These are phyloP conservation scores for Pythium biforme DNA, from an alignment of 352 stramenopile genomes.

Conservation along the genomic window DNA sequence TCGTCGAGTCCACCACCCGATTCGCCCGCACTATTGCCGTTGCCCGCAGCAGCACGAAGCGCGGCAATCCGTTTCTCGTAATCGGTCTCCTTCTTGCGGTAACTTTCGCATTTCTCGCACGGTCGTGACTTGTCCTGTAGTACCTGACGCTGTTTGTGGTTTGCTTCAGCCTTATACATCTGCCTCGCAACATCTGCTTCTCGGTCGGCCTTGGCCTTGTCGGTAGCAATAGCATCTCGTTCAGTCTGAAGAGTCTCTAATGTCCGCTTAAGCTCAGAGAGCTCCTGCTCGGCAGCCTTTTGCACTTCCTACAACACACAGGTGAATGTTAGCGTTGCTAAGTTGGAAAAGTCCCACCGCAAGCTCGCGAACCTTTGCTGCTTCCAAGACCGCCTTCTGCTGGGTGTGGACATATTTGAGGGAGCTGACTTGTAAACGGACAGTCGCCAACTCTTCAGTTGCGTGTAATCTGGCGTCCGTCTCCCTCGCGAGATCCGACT, in stretches of 20 bases:
- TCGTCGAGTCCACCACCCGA: slow-evolving; percentile 48
- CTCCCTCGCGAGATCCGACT: slow-evolving; percentile 61
- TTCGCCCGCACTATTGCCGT: slow-evolving; percentile 12
- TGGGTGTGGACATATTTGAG: slow-evolving; percentile 75
- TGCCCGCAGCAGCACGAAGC: slow-evolving; percentile 28
- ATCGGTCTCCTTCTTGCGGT: slow-evolving; percentile 53
- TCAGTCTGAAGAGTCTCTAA: slow-evolving; percentile 54
- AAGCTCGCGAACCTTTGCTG: slow-evolving; percentile 45
- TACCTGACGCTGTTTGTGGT: slow-evolving; percentile 50
- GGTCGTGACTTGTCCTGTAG: slow-evolving; percentile 52
- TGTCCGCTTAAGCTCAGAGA: slow-evolving; percentile 68
- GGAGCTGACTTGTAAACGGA: slow-evolving; percentile 69
- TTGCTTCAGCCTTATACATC: slow-evolving; percentile 54
- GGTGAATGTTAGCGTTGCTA: background rate
- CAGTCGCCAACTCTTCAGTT: slow-evolving; percentile 75
- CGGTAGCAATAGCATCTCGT: slow-evolving; percentile 44
- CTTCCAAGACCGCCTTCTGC: slow-evolving; percentile 68
- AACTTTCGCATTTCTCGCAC: slow-evolving; percentile 57
- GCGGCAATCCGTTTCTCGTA: slow-evolving; percentile 43
- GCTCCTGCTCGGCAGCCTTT: slow-evolving; percentile 55
- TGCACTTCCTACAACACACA: slow-evolving; percentile 39
- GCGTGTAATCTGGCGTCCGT: slow-evolving; percentile 66
- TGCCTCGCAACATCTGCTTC: slow-evolving; percentile 68
- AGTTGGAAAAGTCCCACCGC: background rate
- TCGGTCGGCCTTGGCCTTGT: slow-evolving; percentile 55